Base-by-base conservation (phyloP, 495 filamentous ascomycete genomes). In the Talaromyces liani region DNA sequence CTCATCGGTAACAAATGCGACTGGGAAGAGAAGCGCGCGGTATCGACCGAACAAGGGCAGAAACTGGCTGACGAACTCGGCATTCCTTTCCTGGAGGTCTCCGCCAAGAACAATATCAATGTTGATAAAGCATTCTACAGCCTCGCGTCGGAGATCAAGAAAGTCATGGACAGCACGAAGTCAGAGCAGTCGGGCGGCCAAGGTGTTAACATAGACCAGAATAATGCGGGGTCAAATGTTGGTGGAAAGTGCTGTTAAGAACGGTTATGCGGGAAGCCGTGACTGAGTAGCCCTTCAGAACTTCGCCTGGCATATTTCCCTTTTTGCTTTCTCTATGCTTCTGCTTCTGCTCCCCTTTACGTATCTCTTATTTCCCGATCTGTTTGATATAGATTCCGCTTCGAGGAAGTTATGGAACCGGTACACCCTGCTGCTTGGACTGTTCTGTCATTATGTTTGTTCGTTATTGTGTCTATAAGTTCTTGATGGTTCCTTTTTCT, bases 1-100 rank as follows among this genome's bases (percentile, higher is more conserved):
- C 87, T 99, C 58, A 97, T 99, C 64, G 94, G 94, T 69, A 99
- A 99, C 83, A 99, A 99, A 79, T 98, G 94, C 78, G 94, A 99
- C 79, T 98, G 95, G 95, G 93, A 98, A 77, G 94, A 99, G 77
- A 99, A 98, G 82, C 85, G 95, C 65, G 90, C 87, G 18, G 90
- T 99, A 20, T 91, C 91, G 27, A 96, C 89, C 55, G 92, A 98
- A 75, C 90, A 89, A 71, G 94, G 94, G 65, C 93, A 99, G 72
- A 85, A 89, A 67, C 84, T 99, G 39, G 94, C 94, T 27, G 90
- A 96, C 76, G 94, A 99, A 77, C 87, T 99, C 54, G 92, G 92
- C 66, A 97, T 99, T 65, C 94, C 95, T 5, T 99, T 99, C 80
- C 87, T 99, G 73, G 94, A 99, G 73, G 94, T 99, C 53, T 96